phyloP scores from a whole-genome alignment of 2,329 filamentous ascomycete genomes.

The Trichoderma breve region DNA sequence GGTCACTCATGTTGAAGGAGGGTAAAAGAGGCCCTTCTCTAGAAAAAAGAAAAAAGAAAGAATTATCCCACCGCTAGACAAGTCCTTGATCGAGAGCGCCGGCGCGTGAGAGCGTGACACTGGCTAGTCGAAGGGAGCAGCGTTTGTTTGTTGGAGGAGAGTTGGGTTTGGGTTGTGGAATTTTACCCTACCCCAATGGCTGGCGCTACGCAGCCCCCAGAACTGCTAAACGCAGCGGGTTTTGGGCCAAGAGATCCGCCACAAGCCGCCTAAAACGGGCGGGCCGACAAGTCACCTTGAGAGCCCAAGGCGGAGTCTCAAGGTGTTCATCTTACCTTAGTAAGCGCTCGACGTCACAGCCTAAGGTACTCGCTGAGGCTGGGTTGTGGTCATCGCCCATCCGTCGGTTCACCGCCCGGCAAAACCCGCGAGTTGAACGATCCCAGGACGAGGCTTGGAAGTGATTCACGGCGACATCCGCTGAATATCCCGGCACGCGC shows the following conservation, averaged over 20 bases:
- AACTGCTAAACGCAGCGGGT: slow-evolving; percentile 5
- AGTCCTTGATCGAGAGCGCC: slow-evolving; percentile 19
- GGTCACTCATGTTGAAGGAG: slow-evolving; percentile 73
- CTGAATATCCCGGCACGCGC: neutral
- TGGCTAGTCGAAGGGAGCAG: slow-evolving; percentile 14
- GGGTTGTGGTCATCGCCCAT: neutral
- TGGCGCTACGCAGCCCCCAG: neutral
- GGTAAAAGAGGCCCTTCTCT: slow-evolving; percentile 6
- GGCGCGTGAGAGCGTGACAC: slow-evolving; percentile 22
- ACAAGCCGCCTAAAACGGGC: slow-evolving; percentile 8
- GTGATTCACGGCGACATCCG: neutral
- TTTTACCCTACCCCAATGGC: slow-evolving; percentile 20
- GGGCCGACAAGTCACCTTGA: neutral
- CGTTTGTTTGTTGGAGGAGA: slow-evolving; percentile 30
- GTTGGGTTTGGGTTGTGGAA: slow-evolving; percentile 33
- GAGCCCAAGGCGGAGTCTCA: neutral
- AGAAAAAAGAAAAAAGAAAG: neutral
- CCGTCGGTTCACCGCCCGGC: slow-evolving; percentile 31
- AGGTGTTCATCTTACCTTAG: slow-evolving; percentile 7
- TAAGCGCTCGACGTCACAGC: slow-evolving; percentile 15
- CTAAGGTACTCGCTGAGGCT: neutral
- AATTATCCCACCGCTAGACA: slow-evolving; percentile 15
- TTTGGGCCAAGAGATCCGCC: neutral
- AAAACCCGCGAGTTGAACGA: slow-evolving; percentile 23
- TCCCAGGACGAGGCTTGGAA: neutral